Evolutionary conservation across 768 basidiomycete species (phyloP), one percentile per base, ranked within the genome.

Genomic region (Psilocybe cyanescens): DNA sequence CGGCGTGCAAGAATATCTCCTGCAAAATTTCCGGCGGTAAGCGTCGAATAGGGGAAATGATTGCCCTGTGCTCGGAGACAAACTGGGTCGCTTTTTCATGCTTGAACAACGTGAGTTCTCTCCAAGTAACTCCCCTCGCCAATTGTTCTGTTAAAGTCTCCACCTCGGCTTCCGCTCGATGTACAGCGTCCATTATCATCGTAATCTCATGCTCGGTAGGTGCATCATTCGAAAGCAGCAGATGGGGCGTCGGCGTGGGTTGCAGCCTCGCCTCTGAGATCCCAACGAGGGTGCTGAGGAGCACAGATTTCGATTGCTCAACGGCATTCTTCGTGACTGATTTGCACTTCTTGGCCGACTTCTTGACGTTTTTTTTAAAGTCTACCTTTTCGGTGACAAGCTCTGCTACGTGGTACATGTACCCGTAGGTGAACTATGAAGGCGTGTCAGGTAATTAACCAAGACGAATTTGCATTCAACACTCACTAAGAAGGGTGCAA

Each of bases 21-120:
- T 37, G 35, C 31, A 59, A 29, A 31, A 59, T 29, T 8, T 59
- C 58, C 2, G 39, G 2, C 31, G 58, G 58, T 3, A 59, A 3
- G 14, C 58, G 58, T 19, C 58, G 50, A 12, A 59, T 45, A 37
- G 51, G 51, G 11, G 51, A 53, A 3, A 59, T 8, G 19, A 59
- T 35, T 17, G 16, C 31, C 19, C 19, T 31, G 30, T 49, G 57
- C 24, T 49, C 14, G 14, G 4, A 17, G 5, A 58, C 33, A 19
- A 47, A 35, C 9, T 44, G 5, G 19, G n/a, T 31, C 16, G n/a
- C 41, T 11, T 19, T 29, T 8, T 55, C 19, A 17, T 33, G 33
- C 7, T 19, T 53, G 51, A 33, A 11, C 17, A 33, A 33, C 12
- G n/a, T 31, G n/a, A 35, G 6, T n/a, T 35, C n/a, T 14, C 14